Evolutionary conservation across 1,139 yeast genomes (phyloP).

Genomic region (Magnusiomyces sp.): DNA sequence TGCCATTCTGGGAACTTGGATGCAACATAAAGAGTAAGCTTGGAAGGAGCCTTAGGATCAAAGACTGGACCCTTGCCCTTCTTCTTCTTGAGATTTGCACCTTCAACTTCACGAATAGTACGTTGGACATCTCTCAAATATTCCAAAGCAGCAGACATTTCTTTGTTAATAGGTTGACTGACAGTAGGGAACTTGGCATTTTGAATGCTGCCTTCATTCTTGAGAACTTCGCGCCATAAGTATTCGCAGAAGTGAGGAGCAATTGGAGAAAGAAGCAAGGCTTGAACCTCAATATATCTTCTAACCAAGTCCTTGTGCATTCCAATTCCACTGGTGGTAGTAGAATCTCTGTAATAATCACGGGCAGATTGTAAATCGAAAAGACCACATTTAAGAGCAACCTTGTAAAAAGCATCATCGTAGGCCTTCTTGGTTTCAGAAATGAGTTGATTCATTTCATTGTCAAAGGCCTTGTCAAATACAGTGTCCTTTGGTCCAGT

Average conservation of each 20-base stretch:
- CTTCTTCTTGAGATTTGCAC: conserved; percentile 78
- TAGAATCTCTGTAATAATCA: conserved; percentile 89
- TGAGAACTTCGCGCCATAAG: conserved; percentile 74
- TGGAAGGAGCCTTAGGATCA: conserved; percentile 65
- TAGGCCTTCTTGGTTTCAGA: conserved; percentile 66
- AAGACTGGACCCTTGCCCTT: conserved; percentile 57
- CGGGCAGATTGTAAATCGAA: conserved; percentile 93
- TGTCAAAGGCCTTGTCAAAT: conserved; percentile 83
- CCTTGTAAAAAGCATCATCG: conserved; percentile 68
- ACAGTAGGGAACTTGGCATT: conserved; percentile 72
- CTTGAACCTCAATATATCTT: conserved; percentile 79
- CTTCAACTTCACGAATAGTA: conserved; percentile 88
- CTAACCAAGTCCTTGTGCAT: conserved; percentile 81
- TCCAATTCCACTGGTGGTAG: conserved; percentile 42
- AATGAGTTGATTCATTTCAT: conserved; percentile 82
- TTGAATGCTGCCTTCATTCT: conserved; percentile 52
- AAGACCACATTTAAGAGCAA: conserved; percentile 81
- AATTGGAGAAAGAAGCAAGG: conserved; percentile 76
- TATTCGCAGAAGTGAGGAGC: conserved; percentile 96
- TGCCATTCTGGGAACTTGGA: conserved; percentile 96
- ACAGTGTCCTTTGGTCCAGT: conserved; percentile 58
- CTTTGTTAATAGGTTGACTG: conserved; percentile 52
- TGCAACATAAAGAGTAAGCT: conserved; percentile 63
- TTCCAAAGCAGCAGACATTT: conserved; percentile 57
- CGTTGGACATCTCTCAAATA: conserved; percentile 75